Evolutionary conservation across 2,329 filamentous ascomycete genomes (phyloP).

Genomic region (Penicillium decumbens): DNA sequence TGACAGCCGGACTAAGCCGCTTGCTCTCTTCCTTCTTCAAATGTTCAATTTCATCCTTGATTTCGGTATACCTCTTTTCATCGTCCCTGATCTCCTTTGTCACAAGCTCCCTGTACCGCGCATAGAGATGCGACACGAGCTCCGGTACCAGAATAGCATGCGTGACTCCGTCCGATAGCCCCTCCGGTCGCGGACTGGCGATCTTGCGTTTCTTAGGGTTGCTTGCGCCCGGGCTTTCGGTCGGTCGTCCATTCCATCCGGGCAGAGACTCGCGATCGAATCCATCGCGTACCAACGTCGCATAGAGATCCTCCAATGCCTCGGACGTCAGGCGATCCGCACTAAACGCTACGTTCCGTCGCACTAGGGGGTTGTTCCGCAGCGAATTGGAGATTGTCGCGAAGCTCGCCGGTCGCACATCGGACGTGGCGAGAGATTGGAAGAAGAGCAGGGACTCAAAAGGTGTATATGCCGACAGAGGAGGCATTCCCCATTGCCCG

Average conservation of each 20-base stretch:
- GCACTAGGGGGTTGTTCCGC: slow-evolving; percentile 67
- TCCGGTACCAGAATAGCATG: slow-evolving; percentile 65
- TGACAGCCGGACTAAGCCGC: slow-evolving; percentile 24
- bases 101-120: slow-evolving; percentile 65
- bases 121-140: slow-evolving; percentile 69
- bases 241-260: slow-evolving; percentile 20
- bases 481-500: slow-evolving; percentile 53
- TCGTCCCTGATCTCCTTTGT: slow-evolving; percentile 69
- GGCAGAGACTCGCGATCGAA: slow-evolving; percentile 45
- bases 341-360: slow-evolving; percentile 67
- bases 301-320: slow-evolving; percentile 72
- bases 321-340: slow-evolving; percentile 68
- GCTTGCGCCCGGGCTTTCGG: slow-evolving; percentile 33
- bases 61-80: slow-evolving; percentile 60
- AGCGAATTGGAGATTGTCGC: slow-evolving; percentile 68
- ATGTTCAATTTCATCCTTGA: slow-evolving; percentile 64
- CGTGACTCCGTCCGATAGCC: slow-evolving; percentile 61
- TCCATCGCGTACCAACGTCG: slow-evolving; percentile 71
- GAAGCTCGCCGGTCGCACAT: slow-evolving; percentile 63
- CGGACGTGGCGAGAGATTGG: slow-evolving; percentile 68
- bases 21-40: slow-evolving; percentile 60
- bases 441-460: slow-evolving; percentile 84
- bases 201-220: slow-evolving; percentile 71
- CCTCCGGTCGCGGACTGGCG: slow-evolving; percentile 58
- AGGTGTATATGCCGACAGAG: slow-evolving; percentile 66